Evolutionary conservation across 1,284 basidiomycete species (phyloP), one percentile per base, ranked within the genome.

Genomic region (Vanrija sp.): DNA sequence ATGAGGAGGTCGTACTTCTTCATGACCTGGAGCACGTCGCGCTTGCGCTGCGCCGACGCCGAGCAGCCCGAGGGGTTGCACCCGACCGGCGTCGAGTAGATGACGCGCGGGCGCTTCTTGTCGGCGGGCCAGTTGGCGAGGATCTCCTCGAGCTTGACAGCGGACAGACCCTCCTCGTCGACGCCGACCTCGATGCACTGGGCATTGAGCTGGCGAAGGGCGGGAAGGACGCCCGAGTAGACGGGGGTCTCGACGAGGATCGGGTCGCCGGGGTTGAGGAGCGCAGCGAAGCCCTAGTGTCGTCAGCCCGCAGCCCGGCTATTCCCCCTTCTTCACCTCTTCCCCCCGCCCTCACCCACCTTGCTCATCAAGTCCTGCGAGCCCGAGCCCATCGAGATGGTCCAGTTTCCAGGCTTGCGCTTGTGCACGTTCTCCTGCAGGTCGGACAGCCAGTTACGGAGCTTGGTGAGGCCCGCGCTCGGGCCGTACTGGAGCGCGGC

Each of bases 341-440:
- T 21, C 5, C 23, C 14, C 7, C 45, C 29, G 21, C 12, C 38
- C n/a, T 3, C 12, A 58, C 75, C 39, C 55, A 86, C 89, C 82
- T 95, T 95, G 77, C 82, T 87, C 54, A 96, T 83, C 57, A 94
- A 71, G 78, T 96, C 92, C 76, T 95, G 91, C 46, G 87, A 89
- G 6, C 93, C 94, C 44, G 81, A 81, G 0, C 92, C 92, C 15
- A 95, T 78, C 46, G 84, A 86, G 5, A 95, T 73, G 43, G 81
- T 78, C 90, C 91, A 96, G 12, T 77, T 75, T 6, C 80, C 80
- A 48, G 72, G 72, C 62, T 78, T 78, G 49, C 68, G 64, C 43
- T 60, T 81, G 63, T 91, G 89, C 46, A 82, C 81, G 5, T 71
- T 68, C 65, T 83, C 82, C 74, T 93, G 89, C 51, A 91, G 76